Base-by-base conservation (phyloP, 1,284 basidiomycete species). In the Austroboletus novae-zelandiae region DNA sequence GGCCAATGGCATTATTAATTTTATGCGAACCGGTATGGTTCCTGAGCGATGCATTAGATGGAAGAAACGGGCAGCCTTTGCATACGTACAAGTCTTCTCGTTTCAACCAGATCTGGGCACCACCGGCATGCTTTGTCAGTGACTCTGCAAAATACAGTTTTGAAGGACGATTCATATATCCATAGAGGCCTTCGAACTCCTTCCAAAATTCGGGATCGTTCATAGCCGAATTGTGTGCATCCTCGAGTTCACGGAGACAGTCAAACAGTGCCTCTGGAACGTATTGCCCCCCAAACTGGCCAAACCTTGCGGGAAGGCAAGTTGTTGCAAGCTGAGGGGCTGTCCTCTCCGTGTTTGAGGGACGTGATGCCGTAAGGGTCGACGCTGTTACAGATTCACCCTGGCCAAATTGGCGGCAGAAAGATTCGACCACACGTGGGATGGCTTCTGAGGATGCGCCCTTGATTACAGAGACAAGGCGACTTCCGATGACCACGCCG, bases 11-110 rank as follows among this genome's bases (percentile, higher is more conserved):
- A 65, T 97, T 97, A 71, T 96, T 95, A 66, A 98, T 96, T 71
- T 98, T 98, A 72, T 98, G 94, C 14, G 94, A 97, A 27, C 94
- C 94, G 0, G 95, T 98, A 67, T 98, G 94, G 69, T 97, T 98
- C 55, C 89, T 91, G 45, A 5, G 27, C 20, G 11, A 40, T 35
- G 6, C 15, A 50, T 53, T 45, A 57, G 52, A 47, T 27, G 25
- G 47, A 4, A 18, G 23, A 44, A 18, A 27, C 17, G 5, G 11
- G 45, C 11, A 32, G 29, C 2, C 23, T 29, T 46, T 8, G 25
- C 40, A 39, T 27, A 75, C 89, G 61, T 62, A 91, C 81, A 97
- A 69, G 62, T 99, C 97, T 73, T 99, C 97, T 37, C 97, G 83
- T 77, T 99, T 99, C 64, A 99, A 75, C 97, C 97, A 99, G 63